phyloP scores from a whole-genome alignment of 495 filamentous ascomycete species.

The Aspergillus funiculosus region DNA sequence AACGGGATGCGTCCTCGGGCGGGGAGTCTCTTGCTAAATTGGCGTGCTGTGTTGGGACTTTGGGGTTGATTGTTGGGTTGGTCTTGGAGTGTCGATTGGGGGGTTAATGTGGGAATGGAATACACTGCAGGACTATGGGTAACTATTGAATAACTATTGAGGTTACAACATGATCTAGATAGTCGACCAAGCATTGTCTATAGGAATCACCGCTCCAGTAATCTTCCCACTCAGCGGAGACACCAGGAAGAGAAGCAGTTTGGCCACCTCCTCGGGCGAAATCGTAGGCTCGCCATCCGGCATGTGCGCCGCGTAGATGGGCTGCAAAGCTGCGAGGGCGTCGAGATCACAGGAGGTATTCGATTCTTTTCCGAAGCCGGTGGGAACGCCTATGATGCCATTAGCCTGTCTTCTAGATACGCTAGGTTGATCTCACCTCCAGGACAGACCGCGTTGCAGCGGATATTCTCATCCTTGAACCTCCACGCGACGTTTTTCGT shows the following conservation, averaged over 20 bases:
- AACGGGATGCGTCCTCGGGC: too few relatives aligned
- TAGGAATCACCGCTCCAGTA: background rate
- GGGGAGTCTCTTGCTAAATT: too few relatives aligned
- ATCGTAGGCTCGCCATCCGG: background rate
- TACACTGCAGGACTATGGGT: too few relatives aligned
- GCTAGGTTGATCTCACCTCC: background rate
- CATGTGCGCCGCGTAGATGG: background rate
- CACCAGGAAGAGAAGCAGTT: background rate
- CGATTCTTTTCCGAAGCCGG: background rate
- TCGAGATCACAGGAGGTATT: background rate
- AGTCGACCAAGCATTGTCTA: slow-evolving; percentile 9
- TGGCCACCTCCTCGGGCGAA: background rate
- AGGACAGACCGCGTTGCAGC: slow-evolving; percentile 6
- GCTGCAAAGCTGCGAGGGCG: background rate
- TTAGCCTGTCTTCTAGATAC: background rate
- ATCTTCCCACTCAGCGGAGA: background rate
- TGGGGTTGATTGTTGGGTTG: too few relatives aligned
- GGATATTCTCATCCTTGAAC: background rate
- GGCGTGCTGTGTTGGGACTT: too few relatives aligned
- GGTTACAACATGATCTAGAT: too few relatives aligned
- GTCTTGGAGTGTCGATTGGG: too few relatives aligned
- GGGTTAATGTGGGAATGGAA: too few relatives aligned
- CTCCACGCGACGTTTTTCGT: slow-evolving; percentile 6
- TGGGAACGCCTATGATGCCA: background rate
- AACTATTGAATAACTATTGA: too few relatives aligned